These are phyloP conservation scores for Calocybe gangraenosa DNA, from an alignment of 768 basidiomycete species.

Conservation along the genomic window DNA sequence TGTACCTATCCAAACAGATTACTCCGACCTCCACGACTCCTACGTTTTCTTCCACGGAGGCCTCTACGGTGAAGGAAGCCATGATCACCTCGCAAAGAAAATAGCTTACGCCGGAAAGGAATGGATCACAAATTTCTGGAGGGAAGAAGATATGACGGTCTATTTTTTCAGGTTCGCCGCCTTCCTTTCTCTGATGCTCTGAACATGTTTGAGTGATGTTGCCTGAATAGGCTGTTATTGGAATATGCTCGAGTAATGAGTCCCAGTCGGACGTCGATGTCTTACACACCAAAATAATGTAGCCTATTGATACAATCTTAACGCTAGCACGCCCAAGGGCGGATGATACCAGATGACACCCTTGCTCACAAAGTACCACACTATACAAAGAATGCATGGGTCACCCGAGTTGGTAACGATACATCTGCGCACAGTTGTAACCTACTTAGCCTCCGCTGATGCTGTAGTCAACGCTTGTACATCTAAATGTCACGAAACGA, in stretches of 20 bases:
- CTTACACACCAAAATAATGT: no score
- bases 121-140: constrained; percentile 52
- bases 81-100: constrained; percentile 50
- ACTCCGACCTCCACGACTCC: constrained; percentile 59
- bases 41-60: constrained; percentile 64
- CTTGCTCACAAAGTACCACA: no score
- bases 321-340: no score
- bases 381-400: no score
- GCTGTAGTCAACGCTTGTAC: no score
- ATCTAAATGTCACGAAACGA: no score
- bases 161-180: constrained; percentile 45
- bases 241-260: constrained; percentile 50
- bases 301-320: no score
- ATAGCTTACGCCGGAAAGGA: constrained; percentile 48
- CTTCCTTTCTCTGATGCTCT: not conserved
- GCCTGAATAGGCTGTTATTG: constrained; percentile 34
- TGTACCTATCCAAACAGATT: constrained; percentile 57
- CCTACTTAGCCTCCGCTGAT: no score
- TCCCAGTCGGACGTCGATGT: constrained; percentile 35
- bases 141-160: constrained; percentile 48
- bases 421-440: no score
- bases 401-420: no score
- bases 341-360: no score
- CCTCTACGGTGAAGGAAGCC: constrained; percentile 42
- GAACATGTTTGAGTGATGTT: not conserved